Evolutionary conservation across 345 rosid genomes (phyloP).

Genomic region (Mallotus nudiflorus): DNA sequence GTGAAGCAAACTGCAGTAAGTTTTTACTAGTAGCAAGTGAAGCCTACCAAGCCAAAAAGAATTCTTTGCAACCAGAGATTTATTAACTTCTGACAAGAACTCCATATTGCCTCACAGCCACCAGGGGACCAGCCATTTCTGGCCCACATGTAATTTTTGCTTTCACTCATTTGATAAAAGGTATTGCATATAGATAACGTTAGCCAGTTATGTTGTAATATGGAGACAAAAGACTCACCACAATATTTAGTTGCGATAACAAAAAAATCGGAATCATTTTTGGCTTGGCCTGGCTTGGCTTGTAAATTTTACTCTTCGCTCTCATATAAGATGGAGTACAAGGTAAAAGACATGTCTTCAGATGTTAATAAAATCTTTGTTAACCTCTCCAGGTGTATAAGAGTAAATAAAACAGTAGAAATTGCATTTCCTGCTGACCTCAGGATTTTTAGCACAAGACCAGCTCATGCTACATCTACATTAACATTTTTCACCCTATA

Average conservation of each 20-base stretch:
- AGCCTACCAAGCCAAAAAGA: neutral
- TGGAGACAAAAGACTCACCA: neutral
- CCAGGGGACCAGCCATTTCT: neutral
- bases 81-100: neutral
- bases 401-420: too few species aligned
- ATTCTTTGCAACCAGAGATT: slow-evolving; percentile 9
- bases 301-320: neutral
- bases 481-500: neutral
- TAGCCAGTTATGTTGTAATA: neutral
- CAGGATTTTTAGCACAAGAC: neutral
- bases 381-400: too few species aligned
- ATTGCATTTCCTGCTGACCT: neutral
- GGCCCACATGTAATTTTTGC: neutral
- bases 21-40: neutral
- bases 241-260: neutral
- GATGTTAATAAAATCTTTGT: too few species aligned
- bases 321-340: neutral
- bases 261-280: neutral
- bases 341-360: too few species aligned
- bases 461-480: too few species aligned
- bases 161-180: neutral
- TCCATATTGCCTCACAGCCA: neutral
- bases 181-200: neutral
- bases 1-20: neutral
- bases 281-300: neutral